phyloP scores from a whole-genome alignment of 2,329 filamentous ascomycete species.

The Chaetomiaceae sp. region DNA sequence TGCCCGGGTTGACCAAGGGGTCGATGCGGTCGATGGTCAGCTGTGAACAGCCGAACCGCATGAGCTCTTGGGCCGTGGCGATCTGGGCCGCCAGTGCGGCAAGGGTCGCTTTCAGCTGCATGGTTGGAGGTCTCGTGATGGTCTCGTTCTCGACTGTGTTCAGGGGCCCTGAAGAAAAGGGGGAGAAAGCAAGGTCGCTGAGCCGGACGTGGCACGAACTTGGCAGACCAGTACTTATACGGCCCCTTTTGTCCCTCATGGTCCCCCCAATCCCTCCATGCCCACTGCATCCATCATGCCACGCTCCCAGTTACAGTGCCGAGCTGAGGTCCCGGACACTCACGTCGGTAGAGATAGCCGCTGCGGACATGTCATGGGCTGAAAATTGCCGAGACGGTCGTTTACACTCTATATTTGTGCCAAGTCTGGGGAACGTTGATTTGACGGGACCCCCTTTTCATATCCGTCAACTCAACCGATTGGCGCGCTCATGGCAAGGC shows the following conservation, averaged over 20 bases:
- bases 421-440: conserved; percentile 10
- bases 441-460: background rate
- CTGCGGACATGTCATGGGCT: background rate
- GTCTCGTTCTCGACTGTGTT: background rate
- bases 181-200: background rate
- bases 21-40: conserved; percentile 9
- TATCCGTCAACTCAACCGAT: conserved; percentile 8
- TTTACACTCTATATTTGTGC: conserved; percentile 6
- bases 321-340: background rate
- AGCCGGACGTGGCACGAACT: background rate
- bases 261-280: background rate
- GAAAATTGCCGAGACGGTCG: background rate
- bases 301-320: background rate
- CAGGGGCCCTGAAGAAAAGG: background rate
- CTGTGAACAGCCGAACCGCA: conserved; percentile 12
- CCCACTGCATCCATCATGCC: background rate
- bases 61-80: conserved; percentile 1
- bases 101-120: conserved; percentile 1
- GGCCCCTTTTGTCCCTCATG: background rate
- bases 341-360: background rate
- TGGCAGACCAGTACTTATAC: background rate
- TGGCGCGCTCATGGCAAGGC: background rate
- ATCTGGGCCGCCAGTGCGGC: background rate
- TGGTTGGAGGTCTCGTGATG: background rate
- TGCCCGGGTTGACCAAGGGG: conserved; percentile 11